phyloP scores from a whole-genome alignment of 192 early-diverging fungal genomes.

The Phycomyces nitens region DNA sequence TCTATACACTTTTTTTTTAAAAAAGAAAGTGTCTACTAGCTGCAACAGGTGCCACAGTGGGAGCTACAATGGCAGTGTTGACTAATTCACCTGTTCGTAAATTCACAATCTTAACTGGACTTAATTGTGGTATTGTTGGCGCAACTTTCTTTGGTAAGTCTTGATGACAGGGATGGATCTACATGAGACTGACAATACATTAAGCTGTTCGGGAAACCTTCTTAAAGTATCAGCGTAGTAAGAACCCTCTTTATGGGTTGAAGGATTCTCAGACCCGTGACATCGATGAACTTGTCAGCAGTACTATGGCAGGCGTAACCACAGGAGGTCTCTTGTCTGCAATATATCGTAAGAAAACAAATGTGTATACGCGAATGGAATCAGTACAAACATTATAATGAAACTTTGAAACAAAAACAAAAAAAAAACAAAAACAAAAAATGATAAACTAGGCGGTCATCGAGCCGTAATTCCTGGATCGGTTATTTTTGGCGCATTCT shows the following conservation, averaged over 20 bases:
- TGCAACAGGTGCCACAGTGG: constrained; percentile 38
- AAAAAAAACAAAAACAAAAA: too few relatives aligned
- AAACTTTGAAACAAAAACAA: neutral
- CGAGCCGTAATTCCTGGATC: constrained; percentile 52
- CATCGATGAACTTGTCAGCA: constrained; percentile 61
- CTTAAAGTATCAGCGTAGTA: constrained; percentile 50
- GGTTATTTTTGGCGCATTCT: constrained; percentile 50
- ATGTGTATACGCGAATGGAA: neutral
- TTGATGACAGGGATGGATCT: neutral
- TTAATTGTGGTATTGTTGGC: constrained; percentile 48
- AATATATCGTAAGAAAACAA: constrained; percentile 31
- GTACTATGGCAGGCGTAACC: constrained; percentile 52
- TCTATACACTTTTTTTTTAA: too few relatives aligned
- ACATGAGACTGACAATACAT: neutral
- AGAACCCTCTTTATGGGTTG: constrained; percentile 48
- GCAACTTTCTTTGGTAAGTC: constrained; percentile 50
- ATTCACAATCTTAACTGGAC: constrained; percentile 42
- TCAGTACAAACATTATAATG: neutral
- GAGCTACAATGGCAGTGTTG: constrained; percentile 41
- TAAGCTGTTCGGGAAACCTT: constrained; percentile 59
- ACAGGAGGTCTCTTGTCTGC: constrained; percentile 58
- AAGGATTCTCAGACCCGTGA: constrained; percentile 58
- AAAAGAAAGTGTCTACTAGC: constrained; percentile 18
- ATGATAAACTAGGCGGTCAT: constrained; percentile 38
- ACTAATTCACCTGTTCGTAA: constrained; percentile 40